Evolutionary conservation across 2,329 filamentous ascomycete genomes (phyloP), one percentile per base, ranked within the genome.

Genomic region (Akanthomyces lecanii): DNA sequence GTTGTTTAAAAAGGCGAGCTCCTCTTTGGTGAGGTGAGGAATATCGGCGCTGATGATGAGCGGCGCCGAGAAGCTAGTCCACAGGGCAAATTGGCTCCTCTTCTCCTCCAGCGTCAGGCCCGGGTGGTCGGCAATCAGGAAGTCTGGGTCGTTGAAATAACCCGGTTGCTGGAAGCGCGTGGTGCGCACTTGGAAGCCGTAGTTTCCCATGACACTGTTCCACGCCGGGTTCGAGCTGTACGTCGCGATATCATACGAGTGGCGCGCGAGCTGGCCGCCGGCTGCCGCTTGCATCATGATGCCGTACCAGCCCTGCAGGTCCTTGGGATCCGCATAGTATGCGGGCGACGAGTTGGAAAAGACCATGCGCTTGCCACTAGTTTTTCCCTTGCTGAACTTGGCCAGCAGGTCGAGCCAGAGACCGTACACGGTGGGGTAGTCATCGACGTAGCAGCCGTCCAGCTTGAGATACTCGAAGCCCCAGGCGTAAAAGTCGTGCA

Each of bases 191-290:
- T 79, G 70, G 61, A 75, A 77, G 33, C 72, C 73, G 61, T 81
- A 81, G 63, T 82, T 81, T 63, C 73, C 73, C 73, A 78, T 76
- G 61, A 81, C 74, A 62, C 77, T 78, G 47, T 78, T 74, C 78
- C 79, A 81, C 2, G 23, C 58, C 12, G 58, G 45, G 7, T 75
- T 73, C 56, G 72, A 74, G 36, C 67, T 70, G 66, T 78, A 80
- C 0, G 75, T 75, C n/a, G 77, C 70, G 56, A 80, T 73, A 63
- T 68, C 77, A 23, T 72, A 70, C 10, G 75, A 79, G 64, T 79
- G 77, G 4, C 77, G 71, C 1, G 77, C 76, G 5, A 79, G 70
- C 65, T 79, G 75, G 0, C 76, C 76, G 28, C 70, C 75, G 1
- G 63, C 64, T 0, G 74, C 75, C 0, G 78, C 70, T 72, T 76